Evolutionary conservation across 441 rosid genomes (phyloP).

Genomic region (Sinapis alba): DNA sequence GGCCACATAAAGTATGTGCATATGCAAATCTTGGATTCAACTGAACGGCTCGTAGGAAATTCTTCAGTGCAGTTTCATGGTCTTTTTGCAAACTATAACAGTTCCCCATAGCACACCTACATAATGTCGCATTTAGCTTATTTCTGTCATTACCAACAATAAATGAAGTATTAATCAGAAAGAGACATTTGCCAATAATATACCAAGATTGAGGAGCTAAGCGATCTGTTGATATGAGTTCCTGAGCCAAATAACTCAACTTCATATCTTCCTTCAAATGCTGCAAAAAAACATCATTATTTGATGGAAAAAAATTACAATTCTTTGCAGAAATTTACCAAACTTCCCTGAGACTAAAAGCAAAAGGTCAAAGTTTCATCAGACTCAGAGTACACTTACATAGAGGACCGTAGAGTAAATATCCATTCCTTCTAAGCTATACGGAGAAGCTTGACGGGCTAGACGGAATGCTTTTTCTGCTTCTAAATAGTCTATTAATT

Average conservation of each 20-base stretch:
- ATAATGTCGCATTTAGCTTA: conserved; percentile 29
- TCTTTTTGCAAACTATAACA: conserved; percentile 98
- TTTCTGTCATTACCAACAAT: not conserved
- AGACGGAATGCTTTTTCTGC: conserved; percentile 86
- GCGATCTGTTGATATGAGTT: conserved; percentile 89
- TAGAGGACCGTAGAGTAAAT: conserved; percentile 91
- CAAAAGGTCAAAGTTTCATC: conserved; percentile 11
- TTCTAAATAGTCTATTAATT: conserved; percentile 89
- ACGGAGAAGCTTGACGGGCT: conserved; percentile 79
- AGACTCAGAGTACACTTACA: conserved; percentile 55
- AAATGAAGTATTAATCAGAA: conserved; percentile 6
- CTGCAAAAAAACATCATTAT: conserved; percentile 47
- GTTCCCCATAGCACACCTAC: conserved; percentile 99
- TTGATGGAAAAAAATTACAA: conserved; percentile 17
- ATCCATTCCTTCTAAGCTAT: conserved; percentile 96
- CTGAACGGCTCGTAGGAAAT: conserved; percentile 88
- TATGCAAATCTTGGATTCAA: conserved; percentile 91
- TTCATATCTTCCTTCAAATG: conserved; percentile 99
- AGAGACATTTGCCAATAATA: not conserved
- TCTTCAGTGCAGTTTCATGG: conserved; percentile 96
- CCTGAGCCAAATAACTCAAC: conserved; percentile 94
- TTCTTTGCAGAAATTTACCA: conserved; percentile 4
- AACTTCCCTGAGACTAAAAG: not conserved
- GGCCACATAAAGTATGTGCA: conserved; percentile 96
- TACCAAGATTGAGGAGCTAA: conserved; percentile 99